These are phyloP conservation scores for Aureobasidium melanogenum DNA, from an alignment of 2,329 filamentous ascomycete species.

Conservation along the genomic window DNA sequence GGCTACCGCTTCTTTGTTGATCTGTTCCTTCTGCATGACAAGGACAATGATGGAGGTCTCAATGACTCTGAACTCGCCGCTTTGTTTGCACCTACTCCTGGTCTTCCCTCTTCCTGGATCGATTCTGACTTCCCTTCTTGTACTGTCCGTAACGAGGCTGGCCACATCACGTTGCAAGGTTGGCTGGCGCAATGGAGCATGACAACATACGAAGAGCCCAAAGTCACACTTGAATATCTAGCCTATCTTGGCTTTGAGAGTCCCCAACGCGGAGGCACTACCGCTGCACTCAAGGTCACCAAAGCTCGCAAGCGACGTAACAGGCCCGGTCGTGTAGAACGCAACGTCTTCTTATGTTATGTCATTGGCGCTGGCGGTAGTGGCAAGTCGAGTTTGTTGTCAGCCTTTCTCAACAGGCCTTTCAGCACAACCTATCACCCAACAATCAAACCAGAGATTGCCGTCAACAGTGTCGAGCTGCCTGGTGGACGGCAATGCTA, in stretches of 20 bases:
- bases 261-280: constrained; percentile 60
- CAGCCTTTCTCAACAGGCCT: constrained; percentile 81
- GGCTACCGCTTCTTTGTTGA: constrained; percentile 98
- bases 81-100: constrained; percentile 87
- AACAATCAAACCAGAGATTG: constrained; percentile 87
- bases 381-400: constrained; percentile 84
- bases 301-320: constrained; percentile 80
- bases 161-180: constrained; percentile 89
- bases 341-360: constrained; percentile 91
- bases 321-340: constrained; percentile 75
- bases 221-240: constrained; percentile 89
- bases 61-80: constrained; percentile 78
- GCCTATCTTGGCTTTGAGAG: constrained; percentile 94
- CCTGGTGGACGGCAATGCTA: constrained; percentile 96
- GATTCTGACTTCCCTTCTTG: constrained; percentile 87
- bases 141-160: constrained; percentile 89
- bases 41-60: constrained; percentile 92
- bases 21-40: constrained; percentile 87
- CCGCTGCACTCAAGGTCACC: constrained; percentile 84
- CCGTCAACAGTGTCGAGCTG: constrained; percentile 93
- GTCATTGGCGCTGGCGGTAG: constrained; percentile 76
- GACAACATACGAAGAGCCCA: constrained; percentile 95
- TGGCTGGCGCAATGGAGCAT: constrained; percentile 99
- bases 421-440: constrained; percentile 80
- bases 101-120: constrained; percentile 75